phyloP scores from a whole-genome alignment of 176 grass and related monocot species.

The Eleusine indica region DNA sequence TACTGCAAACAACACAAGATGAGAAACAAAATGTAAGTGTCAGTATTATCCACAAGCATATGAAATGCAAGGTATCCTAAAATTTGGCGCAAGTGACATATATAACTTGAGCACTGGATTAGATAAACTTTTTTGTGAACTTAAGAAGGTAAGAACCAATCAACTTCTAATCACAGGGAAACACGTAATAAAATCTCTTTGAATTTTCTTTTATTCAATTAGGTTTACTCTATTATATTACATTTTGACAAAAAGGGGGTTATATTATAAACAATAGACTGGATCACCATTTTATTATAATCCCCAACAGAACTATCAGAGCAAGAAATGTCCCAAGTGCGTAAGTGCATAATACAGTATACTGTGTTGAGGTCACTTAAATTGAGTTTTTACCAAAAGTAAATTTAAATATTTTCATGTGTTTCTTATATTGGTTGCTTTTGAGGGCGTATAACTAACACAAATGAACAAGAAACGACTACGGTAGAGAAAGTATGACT shows the following conservation, averaged over 20 bases:
- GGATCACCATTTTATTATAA: background rate
- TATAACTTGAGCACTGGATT: background rate
- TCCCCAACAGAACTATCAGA: background rate
- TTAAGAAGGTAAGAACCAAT: background rate
- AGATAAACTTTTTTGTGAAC: background rate
- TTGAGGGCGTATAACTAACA: conserved; percentile 6
- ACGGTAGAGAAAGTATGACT: conserved; percentile 4
- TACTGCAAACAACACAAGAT: conserved; percentile 46
- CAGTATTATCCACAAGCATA: conserved; percentile 29
- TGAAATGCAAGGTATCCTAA: conserved; percentile 8
- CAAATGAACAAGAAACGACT: conserved; percentile 16
- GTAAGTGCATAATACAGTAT: conserved; percentile 13
- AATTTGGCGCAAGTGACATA: background rate
- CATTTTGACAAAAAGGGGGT: background rate
- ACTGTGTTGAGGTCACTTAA: background rate
- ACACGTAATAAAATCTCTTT: background rate
- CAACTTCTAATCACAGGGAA: background rate
- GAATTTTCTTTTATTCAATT: background rate
- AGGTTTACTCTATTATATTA: conserved; percentile 2
- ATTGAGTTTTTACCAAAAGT: conserved; percentile 2
- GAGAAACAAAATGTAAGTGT: conserved; percentile 9
- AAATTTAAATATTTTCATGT: background rate
- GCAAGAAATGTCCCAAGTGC: background rate
- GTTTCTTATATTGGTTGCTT: background rate
- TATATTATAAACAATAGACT: background rate